A percentile compares a stretch with the other conserved stretches of the same genome.
Evolutionary conservation across 1,284 basidiomycete species (phyloP).

Genomic region (Anthracocystis panici-leucophaei): DNA sequence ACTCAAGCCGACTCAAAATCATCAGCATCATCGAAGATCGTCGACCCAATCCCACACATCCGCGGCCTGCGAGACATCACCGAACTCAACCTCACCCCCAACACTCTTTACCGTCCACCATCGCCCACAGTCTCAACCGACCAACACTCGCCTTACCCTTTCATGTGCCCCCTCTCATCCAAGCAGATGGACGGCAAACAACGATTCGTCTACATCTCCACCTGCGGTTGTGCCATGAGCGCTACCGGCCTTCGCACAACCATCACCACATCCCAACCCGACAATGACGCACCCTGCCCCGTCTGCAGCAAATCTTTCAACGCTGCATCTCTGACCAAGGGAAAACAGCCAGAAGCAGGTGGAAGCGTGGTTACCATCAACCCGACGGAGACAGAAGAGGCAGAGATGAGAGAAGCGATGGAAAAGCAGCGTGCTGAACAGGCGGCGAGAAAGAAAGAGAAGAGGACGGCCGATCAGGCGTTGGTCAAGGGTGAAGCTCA

Average conservation of each 20-base stretch:
- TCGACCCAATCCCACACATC: constrained; percentile 49
- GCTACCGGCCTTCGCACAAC: constrained; percentile 53
- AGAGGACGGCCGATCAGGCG: constrained; percentile 14
- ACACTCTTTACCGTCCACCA: constrained; percentile 43
- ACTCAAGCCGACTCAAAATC: not conserved
- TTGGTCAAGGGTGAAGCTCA: constrained; percentile 3
- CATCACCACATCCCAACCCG: constrained; percentile 8
- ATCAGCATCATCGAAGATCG: not conserved
- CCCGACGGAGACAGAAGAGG: constrained; percentile 37
- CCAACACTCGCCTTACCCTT: constrained; percentile 40
- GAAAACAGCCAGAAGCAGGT: constrained; percentile 15
- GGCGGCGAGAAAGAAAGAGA: constrained; percentile 23
- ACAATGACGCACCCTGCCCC: constrained; percentile 43
- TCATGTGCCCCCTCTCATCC: constrained; percentile 63
- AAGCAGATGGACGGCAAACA: constrained; percentile 64
- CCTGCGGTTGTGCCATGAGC: constrained; percentile 63
- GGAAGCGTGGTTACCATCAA: constrained; percentile 57
- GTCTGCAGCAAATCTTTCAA: constrained; percentile 53
- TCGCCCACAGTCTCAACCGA: constrained; percentile 17
- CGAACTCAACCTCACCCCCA: constrained; percentile 48
- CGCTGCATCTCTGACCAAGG: constrained; percentile 34
- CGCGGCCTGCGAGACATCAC: constrained; percentile 59
- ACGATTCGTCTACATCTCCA: constrained; percentile 59
- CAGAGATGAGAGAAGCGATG: constrained; percentile 48
- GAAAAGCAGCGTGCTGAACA: constrained; percentile 23